A percentile compares a stretch with the other conserved stretches of the same genome.
phyloP scores from a whole-genome alignment of 192 early-diverging fungal genomes.

The Gryganskiella cystojenkinii region DNA sequence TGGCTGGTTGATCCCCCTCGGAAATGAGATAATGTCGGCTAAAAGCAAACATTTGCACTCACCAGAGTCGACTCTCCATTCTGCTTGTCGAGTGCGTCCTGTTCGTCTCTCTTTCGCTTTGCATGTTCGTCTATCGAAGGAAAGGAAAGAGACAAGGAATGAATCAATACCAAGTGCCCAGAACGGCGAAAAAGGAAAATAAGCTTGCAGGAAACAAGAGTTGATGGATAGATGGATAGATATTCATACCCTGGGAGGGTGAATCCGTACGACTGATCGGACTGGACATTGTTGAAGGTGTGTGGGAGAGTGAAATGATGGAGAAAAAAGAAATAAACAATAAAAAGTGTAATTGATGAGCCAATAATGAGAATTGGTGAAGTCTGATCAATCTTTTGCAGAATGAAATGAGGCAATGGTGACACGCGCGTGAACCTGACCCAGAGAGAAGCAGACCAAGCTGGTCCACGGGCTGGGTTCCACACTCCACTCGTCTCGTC shows the following conservation, averaged over 20 bases:
- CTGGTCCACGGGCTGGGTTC: no score
- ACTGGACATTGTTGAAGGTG: conserved; percentile 17
- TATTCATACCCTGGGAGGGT: conserved; percentile 23
- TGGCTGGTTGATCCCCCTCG: no score
- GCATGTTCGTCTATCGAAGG: conserved; percentile 36
- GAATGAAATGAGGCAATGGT: no score
- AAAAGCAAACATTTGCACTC: neutral
- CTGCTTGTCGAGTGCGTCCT: conserved; percentile 27
- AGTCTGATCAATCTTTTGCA: no score
- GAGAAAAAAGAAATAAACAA: neutral
- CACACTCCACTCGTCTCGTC: no score
- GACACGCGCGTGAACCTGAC: no score
- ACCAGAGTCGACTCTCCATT: conserved; percentile 8
- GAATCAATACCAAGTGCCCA: no score
- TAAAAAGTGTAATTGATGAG: neutral
- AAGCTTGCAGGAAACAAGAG: no score
- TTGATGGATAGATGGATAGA: neutral
- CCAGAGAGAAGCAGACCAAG: no score
- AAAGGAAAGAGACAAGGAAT: neutral
- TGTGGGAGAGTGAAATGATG: neutral
- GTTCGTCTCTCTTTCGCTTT: conserved; percentile 43
- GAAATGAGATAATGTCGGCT: neutral
- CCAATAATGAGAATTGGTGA: no score
- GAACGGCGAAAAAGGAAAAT: no score
- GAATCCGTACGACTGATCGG: conserved; percentile 30